These are phyloP conservation scores for Rhododendron griersonianum DNA, from an alignment of 148 eudicot genomes.

Conservation along the genomic window DNA sequence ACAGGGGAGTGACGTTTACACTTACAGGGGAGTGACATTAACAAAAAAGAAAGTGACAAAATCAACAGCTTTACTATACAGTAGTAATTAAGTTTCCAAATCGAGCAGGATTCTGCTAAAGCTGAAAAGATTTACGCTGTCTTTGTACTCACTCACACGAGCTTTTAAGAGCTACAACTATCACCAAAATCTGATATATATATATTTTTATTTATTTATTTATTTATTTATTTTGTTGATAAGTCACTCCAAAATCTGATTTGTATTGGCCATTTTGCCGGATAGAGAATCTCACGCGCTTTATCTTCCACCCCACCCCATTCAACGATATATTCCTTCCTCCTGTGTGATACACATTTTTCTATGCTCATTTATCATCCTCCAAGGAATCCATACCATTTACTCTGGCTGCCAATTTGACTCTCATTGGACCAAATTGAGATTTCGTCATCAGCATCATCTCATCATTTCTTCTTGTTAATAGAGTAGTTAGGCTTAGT, in stretches of 20 bases:
- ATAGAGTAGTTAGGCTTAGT: too few relatives aligned
- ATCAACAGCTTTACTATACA: too few relatives aligned
- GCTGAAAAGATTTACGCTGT: background rate
- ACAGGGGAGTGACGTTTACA: too few relatives aligned
- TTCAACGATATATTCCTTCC: background rate
- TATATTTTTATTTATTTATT: too few relatives aligned
- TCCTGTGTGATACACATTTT: background rate
- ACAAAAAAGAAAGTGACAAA: too few relatives aligned
- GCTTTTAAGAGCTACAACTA: background rate
- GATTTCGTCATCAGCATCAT: background rate
- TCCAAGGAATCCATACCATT: background rate
- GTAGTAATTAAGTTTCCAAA: too few relatives aligned
- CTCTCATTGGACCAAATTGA: slow-evolving; percentile 2
- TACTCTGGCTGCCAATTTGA: background rate
- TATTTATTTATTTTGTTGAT: too few relatives aligned
- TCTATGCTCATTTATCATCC: background rate
- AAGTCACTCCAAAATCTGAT: background rate
- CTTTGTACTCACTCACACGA: background rate
- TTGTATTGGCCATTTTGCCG: background rate
- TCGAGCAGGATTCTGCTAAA: background rate
- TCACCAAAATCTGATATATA: background rate
- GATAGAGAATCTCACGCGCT: slow-evolving; percentile 5
- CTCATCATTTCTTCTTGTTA: background rate
- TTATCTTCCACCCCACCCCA: slow-evolving; percentile 2
- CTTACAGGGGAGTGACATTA: too few relatives aligned